Base-by-base conservation (phyloP, 2,329 filamentous ascomycete species). In the Podosphaera leucotricha region DNA sequence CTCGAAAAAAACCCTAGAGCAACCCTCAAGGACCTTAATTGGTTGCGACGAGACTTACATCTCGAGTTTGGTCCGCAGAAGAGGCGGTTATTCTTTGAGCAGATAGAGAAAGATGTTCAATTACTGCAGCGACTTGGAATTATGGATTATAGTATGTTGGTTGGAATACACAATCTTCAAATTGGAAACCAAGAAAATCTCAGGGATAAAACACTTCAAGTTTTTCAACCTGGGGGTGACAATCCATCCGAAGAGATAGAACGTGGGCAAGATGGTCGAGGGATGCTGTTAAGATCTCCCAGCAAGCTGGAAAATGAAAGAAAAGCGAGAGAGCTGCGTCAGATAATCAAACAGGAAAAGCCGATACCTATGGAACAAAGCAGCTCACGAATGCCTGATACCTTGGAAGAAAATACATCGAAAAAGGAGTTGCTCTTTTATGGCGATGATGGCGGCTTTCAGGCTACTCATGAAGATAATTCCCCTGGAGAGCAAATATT, bases 61-160 rank as follows among this genome's bases (percentile, higher is more conserved):
- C 66, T 98, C 28, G 85, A 95, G 57, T 75, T 94, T 52, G 90
- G 90, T 10, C 76, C 90, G 5, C 70, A 78, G 49, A 95, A 94
- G 66, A 92, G 87, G 62, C 69, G 77, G 41, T 64, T 85, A 18
- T 98, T 98, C 58, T 68, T 95, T 40, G 76, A 85, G 54, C 90
- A 98, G 62, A 74, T 98, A 56, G 73, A 85, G 52, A 73, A 72
- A 48, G 90, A 98, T 59, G 90, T 98, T 7, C 73, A 75, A 43
- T 66, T 98, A 26, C 64, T 98, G 47, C 85, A 95, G 61, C 75
- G 71, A 53, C 67, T 95, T 38, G 80, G 92, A 54, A 95, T 98
- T 55, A 98, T 98, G 90, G 90, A 98, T 61, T 98, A 98, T 62
- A 95, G 87, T 8, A 72, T 98, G 48, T 69, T 98, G 33, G 76